Evolutionary conservation across 2,329 filamentous ascomycete species (phyloP), one percentile per base, ranked within the genome.

Genomic region (Aspergillus vadensis): DNA sequence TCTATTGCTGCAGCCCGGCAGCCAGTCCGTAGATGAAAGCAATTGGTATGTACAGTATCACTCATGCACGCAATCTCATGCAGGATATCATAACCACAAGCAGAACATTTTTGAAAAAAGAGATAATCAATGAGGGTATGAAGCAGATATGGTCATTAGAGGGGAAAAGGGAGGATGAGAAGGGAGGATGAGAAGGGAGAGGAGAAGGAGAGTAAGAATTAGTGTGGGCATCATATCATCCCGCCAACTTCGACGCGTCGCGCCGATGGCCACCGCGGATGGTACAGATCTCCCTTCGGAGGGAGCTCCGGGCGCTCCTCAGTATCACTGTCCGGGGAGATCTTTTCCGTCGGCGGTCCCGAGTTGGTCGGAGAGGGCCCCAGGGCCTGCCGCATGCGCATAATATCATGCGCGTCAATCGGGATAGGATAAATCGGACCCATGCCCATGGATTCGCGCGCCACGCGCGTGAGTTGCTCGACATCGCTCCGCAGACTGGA

Each of bases 401-500:
- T 58, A 47, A 71, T 69, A 36, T 76, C 72, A 32, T 70, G 65
- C 1, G 74, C 72, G n/a, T 75, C 71, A 2, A 66, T 59, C 23
- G 63, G 69, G 5, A 72, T 72, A 1, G 75, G 74, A 41, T 76
- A 74, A 62, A 74, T 72, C 0, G 69, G 72, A 0, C 72, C 66
- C 57, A 75, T 71, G 23, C 72, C 67, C 58, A 75, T 72, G 0
- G 72, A 73, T 6, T 70, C 69, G n/a, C 69, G 55, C 1, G 70
- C 71, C 15, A 70, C 67, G 4, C 67, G 67, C 27, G 76, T 72
- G 5, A 80, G 65, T 17, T 73, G 70, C 30, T 74, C 70, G 25
- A 79, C 65, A 49, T 81, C 77, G 44, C 77, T 74, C 43, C 79
- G 77, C 5, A 82, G 68, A 36, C 72, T 65, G 6, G 73, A 67